These are phyloP conservation scores for Hortiboletus rubellus DNA, from an alignment of 1,284 basidiomycete species.

Conservation along the genomic window DNA sequence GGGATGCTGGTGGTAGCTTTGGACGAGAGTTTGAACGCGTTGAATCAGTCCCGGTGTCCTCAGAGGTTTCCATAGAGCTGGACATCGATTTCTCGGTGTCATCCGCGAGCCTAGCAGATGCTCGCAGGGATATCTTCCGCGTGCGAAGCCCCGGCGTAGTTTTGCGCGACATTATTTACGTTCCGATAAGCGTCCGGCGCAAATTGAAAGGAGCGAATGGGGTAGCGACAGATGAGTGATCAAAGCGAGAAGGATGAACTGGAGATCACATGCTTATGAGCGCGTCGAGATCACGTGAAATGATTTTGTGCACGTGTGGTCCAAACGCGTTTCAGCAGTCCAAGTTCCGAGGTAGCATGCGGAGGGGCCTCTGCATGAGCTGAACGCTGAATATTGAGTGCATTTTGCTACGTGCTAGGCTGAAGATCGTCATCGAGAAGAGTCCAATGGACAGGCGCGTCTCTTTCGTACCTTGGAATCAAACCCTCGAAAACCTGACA, in stretches of 20 bases:
- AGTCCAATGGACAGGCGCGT: slow-evolving; percentile 33
- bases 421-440: not conserved
- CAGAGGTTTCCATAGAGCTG: not conserved
- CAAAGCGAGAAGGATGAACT: slow-evolving; percentile 11
- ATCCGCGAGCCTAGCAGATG: slow-evolving; percentile 8
- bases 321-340: not conserved
- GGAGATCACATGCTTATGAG: slow-evolving; percentile 18
- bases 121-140: slow-evolving; percentile 18
- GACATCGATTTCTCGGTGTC: slow-evolving; percentile 29
- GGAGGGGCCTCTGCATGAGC: slow-evolving; percentile 10
- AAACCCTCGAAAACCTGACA: slow-evolving; percentile 18
- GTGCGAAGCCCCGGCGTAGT: slow-evolving; percentile 1
- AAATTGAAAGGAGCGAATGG: slow-evolving; percentile 29
- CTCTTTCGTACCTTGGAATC: slow-evolving; percentile 14
- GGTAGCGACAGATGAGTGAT: slow-evolving; percentile 14
- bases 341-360: not conserved
- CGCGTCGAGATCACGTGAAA: slow-evolving; percentile 34
- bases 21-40: slow-evolving; percentile 2
- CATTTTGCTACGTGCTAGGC: not conserved
- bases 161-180: slow-evolving; percentile 21
- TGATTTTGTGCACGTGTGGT: slow-evolving; percentile 29
- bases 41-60: slow-evolving; percentile 3
- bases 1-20: slow-evolving; percentile 13
- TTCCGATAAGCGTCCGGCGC: slow-evolving; percentile 32
- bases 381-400: not conserved